A percentile compares a stretch with the other conserved stretches of the same genome.
Conservation (phyloP, 352 stramenopile species). For the Phytophthora boehmeriae region DNA sequence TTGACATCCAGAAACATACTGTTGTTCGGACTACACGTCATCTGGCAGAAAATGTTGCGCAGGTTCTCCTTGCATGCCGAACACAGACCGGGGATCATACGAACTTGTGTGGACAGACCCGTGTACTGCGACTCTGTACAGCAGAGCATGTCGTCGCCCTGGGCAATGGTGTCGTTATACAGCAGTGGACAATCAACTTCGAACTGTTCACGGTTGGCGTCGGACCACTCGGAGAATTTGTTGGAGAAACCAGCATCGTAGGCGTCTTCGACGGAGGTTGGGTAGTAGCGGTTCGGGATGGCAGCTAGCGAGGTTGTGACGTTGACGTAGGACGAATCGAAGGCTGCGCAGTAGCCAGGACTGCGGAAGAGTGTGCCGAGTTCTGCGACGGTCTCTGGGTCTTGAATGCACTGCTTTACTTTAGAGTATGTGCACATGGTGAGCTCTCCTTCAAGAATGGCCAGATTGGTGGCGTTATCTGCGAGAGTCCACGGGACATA, state of each 20-base stretch:
- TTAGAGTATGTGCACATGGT: slow-evolving; percentile 72
- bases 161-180: slow-evolving; percentile 58
- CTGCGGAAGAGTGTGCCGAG: slow-evolving; percentile 48
- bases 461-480: slow-evolving; percentile 43
- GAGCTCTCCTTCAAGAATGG: slow-evolving; percentile 36
- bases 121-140: slow-evolving; percentile 66
- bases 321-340: slow-evolving; percentile 58
- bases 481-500: slow-evolving; percentile 46
- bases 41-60: slow-evolving; percentile 70
- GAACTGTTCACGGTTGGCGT: slow-evolving; percentile 59
- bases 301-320: slow-evolving; percentile 33
- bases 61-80: slow-evolving; percentile 68
- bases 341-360: slow-evolving; percentile 51
- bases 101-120: slow-evolving; percentile 58
- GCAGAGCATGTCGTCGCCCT: slow-evolving; percentile 58
- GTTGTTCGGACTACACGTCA: slow-evolving; percentile 72
- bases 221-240: slow-evolving; percentile 68
- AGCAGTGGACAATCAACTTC: slow-evolving; percentile 65
- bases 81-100: slow-evolving; percentile 63
- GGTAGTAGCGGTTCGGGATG: slow-evolving; percentile 61
- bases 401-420: slow-evolving; percentile 54
- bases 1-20: slow-evolving; percentile 61
- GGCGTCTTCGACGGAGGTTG: slow-evolving; percentile 52
- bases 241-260: slow-evolving; percentile 55
- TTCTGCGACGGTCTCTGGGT: slow-evolving; percentile 35